A percentile compares a stretch with the other conserved stretches of the same genome.
phyloP scores from a whole-genome alignment of 2,329 filamentous ascomycete species.

The Xylaria arbuscula region DNA sequence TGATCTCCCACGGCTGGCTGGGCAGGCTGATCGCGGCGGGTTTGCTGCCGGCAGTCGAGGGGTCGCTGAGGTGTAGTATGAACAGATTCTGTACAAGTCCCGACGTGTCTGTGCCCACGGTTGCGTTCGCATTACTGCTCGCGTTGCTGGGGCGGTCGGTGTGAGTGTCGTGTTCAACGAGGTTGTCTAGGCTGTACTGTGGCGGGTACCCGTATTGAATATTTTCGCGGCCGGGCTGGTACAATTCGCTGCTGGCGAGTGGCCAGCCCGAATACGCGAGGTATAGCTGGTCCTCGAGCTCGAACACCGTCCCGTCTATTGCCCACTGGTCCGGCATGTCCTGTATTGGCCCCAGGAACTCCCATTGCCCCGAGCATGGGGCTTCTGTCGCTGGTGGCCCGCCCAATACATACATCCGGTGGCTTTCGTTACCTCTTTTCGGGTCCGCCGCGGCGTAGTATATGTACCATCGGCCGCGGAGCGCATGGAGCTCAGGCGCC shows the following conservation, averaged over 20 bases:
- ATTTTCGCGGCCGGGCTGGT: constrained; percentile 1
- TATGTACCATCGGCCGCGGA: constrained; percentile 50
- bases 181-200: neutral
- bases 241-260: constrained; percentile 33
- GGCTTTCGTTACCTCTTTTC: constrained; percentile 47
- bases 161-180: neutral
- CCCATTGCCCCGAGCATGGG: constrained; percentile 47
- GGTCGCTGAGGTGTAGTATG: constrained; percentile 45
- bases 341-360: constrained; percentile 48
- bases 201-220: neutral
- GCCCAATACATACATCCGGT: constrained; percentile 51
- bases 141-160: neutral
- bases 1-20: constrained; percentile 48
- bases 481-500: constrained; percentile 50
- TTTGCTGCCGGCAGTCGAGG: constrained; percentile 38
- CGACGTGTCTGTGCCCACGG: constrained; percentile 20
- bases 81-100: constrained; percentile 49
- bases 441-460: constrained; percentile 50
- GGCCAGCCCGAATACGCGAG: constrained; percentile 52
- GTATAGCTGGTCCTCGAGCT: constrained; percentile 45
- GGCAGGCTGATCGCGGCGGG: constrained; percentile 45
- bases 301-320: constrained; percentile 51
- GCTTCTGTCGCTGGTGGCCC: constrained; percentile 45
- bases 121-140: neutral
- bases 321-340: constrained; percentile 49